Base-by-base conservation (phyloP, 768 basidiomycete genomes). In the Pleurotus sapidus region DNA sequence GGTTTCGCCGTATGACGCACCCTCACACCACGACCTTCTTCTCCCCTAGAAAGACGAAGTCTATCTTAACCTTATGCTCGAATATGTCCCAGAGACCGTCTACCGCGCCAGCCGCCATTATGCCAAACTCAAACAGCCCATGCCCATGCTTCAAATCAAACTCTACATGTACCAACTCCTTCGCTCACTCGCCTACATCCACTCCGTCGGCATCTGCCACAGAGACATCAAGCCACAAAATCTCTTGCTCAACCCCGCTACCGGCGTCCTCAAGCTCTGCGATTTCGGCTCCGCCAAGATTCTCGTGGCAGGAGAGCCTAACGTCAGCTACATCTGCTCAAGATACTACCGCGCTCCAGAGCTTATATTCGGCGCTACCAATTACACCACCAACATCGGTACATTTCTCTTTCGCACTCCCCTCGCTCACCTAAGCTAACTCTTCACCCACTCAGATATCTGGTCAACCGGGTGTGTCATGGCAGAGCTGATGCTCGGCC, bases 141-240 rank as follows among this genome's bases (percentile, higher is more conserved):
- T 99, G 97, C 97, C 97, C 27, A 98, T 95, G 87, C 86, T 97
- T 53, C 97, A 98, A 79, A 95, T 99, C 81, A 98, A 98, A 80
- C 77, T 99, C 68, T 99, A 99, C 81, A 98, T 98, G 95, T 97
- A 98, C 75, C 93, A 99, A 75, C 91, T 99, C 65, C 81, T 99
- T 62, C 93, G 97, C 60, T 99, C 97, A 14, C 82, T 99, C 59
- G 95, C 96, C 63, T 98, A 99, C 82, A 99, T 99, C 72, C 97
- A 99, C 71, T 98, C 95, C 17, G 93, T 98, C 64, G 97, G 97
- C 67, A 99, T 98, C 67, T 99, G 97, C 73, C 97, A 99, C 77
- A 91, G 97, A 68, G 97, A 99, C 72, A 99, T 99, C 84, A 99
- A 99, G 76, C 97, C 97, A 8, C 97, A 99, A 84, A 99, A 99